Conservation (phyloP, 805 yeast species). For the Yarrowia deformans region DNA sequence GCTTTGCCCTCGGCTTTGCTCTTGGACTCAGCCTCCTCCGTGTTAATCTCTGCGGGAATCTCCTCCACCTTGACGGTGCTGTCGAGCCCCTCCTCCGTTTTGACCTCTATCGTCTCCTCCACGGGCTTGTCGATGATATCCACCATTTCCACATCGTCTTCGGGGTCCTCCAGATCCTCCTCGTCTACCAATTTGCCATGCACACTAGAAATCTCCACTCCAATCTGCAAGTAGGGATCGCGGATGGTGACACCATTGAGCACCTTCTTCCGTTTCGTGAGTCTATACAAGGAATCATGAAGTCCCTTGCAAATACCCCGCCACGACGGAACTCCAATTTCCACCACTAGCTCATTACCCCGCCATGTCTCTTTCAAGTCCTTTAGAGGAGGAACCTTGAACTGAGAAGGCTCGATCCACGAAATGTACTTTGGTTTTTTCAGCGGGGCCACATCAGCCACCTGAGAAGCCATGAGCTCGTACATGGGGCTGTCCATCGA, state of each 20-base stretch:
- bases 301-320: slow-evolving; percentile 25
- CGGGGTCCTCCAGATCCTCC: slow-evolving; percentile 20
- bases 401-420: slow-evolving; percentile 11
- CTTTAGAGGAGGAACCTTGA: slow-evolving; percentile 13
- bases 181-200: slow-evolving; percentile 26
- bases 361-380: slow-evolving; percentile 23
- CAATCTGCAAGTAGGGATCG: slow-evolving; percentile 33
- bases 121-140: background rate
- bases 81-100: background rate
- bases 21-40: background rate
- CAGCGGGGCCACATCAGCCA: background rate
- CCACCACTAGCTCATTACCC: slow-evolving; percentile 30
- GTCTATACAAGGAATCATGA: slow-evolving; percentile 18
- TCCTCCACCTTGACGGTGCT: slow-evolving; percentile 25
- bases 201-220: slow-evolving; percentile 30
- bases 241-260: slow-evolving; percentile 19
- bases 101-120: slow-evolving; percentile 8
- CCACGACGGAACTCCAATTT: slow-evolving; percentile 34
- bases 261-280: slow-evolving; percentile 19
- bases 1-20: too few species aligned
- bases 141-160: slow-evolving; percentile 27
- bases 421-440: slow-evolving; percentile 22
- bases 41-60: background rate
- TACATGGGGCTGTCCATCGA: slow-evolving; percentile 20
- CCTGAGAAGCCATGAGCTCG: slow-evolving; percentile 15